These are phyloP conservation scores for Linnemannia zychae DNA, from an alignment of 192 early-diverging fungal species.

Conservation along the genomic window DNA sequence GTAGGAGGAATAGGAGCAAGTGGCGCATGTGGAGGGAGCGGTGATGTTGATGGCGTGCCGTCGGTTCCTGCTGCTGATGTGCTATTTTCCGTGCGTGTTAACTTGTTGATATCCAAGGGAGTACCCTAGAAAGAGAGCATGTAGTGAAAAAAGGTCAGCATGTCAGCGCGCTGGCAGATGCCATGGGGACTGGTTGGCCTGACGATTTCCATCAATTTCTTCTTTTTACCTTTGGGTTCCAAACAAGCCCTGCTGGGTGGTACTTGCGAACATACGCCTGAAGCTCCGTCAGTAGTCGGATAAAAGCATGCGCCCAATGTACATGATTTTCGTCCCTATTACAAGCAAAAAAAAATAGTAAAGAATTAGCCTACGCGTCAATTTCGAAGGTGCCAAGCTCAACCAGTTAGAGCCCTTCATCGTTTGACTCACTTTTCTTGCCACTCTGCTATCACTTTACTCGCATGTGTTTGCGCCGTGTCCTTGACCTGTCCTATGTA, in stretches of 20 bases:
- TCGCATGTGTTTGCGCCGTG: conserved; percentile 90
- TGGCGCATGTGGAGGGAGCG: conserved; percentile 61
- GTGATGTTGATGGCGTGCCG: conserved; percentile 71
- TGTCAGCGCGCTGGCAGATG: no score
- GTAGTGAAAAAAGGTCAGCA: neutral
- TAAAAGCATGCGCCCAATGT: conserved; percentile 86
- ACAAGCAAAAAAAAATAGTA: neutral
- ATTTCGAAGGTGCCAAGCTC: neutral
- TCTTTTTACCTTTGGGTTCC: conserved; percentile 82
- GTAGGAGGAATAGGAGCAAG: conserved; percentile 5
- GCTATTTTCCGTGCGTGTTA: conserved; percentile 48
- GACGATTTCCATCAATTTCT: neutral
- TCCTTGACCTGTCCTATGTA: conserved; percentile 92
- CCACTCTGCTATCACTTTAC: conserved; percentile 89
- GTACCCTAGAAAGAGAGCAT: conserved; percentile 28
- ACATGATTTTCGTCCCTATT: conserved; percentile 81
- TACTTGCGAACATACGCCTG: conserved; percentile 89
- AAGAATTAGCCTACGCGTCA: neutral
- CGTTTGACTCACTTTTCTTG: conserved; percentile 81
- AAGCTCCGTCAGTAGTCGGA: conserved; percentile 78
- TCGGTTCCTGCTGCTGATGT: conserved; percentile 60
- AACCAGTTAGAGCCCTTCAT: neutral
- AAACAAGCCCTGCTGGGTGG: conserved; percentile 90
- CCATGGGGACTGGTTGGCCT: no score
- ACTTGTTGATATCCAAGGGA: conserved; percentile 33